Evolutionary conservation across 2,329 filamentous ascomycete genomes (phyloP).

Genomic region (Chaetothyriales sp.): DNA sequence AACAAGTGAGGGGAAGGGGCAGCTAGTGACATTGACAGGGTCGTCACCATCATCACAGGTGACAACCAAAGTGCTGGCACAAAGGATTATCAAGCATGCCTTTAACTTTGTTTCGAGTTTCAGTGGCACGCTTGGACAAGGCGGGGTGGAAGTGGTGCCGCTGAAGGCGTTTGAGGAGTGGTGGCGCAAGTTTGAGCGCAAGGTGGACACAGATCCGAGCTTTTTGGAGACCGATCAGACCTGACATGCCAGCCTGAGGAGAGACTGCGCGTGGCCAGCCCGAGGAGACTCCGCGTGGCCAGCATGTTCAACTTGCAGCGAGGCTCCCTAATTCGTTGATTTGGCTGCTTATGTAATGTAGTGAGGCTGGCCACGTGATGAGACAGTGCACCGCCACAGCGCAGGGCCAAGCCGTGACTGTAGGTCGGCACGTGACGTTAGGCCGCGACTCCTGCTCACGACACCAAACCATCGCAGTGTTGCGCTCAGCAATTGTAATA

Average conservation of each 20-base stretch:
- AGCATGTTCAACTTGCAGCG: too few relatives aligned
- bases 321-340: too few relatives aligned
- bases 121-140: slow-evolving; percentile 43
- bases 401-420: not conserved
- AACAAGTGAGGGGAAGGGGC: not conserved
- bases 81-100: slow-evolving; percentile 88
- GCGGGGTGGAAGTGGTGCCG: slow-evolving; percentile 73
- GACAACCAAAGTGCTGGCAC: slow-evolving; percentile 60
- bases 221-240: slow-evolving; percentile 58
- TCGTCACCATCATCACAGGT: not conserved
- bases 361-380: not conserved
- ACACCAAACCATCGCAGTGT: not conserved
- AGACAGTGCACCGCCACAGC: not conserved
- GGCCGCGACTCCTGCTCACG: not conserved
- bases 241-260: too few relatives aligned
- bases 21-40: too few relatives aligned
- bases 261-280: too few relatives aligned
- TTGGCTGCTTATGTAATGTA: too few relatives aligned
- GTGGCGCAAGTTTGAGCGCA: slow-evolving; percentile 92
- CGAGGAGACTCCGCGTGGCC: too few relatives aligned
- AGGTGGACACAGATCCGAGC: slow-evolving; percentile 67
- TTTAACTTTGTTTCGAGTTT: slow-evolving; percentile 94
- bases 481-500: not conserved
- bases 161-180: slow-evolving; percentile 89
- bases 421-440: not conserved